phyloP scores from a whole-genome alignment of 345 rosid genomes.

The Corchorus capsularis region DNA sequence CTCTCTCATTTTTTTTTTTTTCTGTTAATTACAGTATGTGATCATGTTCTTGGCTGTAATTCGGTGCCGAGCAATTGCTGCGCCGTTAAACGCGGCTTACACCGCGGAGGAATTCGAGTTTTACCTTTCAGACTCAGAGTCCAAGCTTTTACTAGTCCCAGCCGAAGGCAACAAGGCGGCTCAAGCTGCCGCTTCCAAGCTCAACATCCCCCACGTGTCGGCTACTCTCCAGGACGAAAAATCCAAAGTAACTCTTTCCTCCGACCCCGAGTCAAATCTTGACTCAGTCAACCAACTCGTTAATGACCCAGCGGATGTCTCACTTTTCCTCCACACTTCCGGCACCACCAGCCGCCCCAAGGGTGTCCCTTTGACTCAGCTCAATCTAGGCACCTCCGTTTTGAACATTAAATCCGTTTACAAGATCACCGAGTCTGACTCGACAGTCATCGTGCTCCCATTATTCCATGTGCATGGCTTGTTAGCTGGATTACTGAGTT shows the following conservation, averaged over 20 bases:
- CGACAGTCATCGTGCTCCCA: conserved; percentile 67
- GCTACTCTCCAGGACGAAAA: conserved; percentile 42
- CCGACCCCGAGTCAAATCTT: conserved; percentile 19
- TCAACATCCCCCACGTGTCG: conserved; percentile 42
- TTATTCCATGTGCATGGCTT: conserved; percentile 74
- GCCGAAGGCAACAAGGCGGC: conserved; percentile 48
- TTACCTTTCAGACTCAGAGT: conserved; percentile 68
- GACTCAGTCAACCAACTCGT: conserved; percentile 27
- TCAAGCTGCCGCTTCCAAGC: conserved; percentile 54
- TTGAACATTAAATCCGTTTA: conserved; percentile 63
- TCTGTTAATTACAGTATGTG: conserved; percentile 52
- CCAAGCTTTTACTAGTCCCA: conserved; percentile 50
- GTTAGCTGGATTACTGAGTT: conserved; percentile 59
- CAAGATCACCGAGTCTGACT: conserved; percentile 52
- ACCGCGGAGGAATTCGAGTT: conserved; percentile 77
- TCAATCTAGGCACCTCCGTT: conserved; percentile 59
- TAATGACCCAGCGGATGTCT: conserved; percentile 51
- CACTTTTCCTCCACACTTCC: conserved; percentile 73
- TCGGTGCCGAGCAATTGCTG: conserved; percentile 64
- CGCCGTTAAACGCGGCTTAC: conserved; percentile 64
- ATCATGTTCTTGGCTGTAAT: conserved; percentile 67
- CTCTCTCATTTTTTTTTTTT: too few relatives aligned
- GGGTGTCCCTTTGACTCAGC: conserved; percentile 75
- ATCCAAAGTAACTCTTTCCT: conserved; percentile 37
- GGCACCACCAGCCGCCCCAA: conserved; percentile 88